Percentiles rank a stretch among this genome's conserved stretches.
phyloP scores from a whole-genome alignment of 805 yeast genomes.

The Kazachstania viticola region DNA sequence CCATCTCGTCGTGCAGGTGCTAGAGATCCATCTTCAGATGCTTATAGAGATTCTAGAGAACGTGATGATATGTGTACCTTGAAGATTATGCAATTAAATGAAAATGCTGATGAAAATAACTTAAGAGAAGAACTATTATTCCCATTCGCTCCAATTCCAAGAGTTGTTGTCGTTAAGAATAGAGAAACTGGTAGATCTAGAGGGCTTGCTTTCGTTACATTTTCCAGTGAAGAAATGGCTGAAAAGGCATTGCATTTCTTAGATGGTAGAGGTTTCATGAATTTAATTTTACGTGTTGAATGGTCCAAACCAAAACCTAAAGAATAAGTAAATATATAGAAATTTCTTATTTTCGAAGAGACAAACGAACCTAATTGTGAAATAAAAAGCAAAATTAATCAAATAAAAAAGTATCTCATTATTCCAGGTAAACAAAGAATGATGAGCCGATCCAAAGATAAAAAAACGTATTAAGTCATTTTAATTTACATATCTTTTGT shows the following conservation, averaged over 20 bases:
- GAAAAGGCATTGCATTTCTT: slow-evolving; percentile 62
- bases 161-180: slow-evolving; percentile 78
- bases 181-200: slow-evolving; percentile 88
- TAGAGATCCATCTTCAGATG: slow-evolving; percentile 31
- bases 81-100: slow-evolving; percentile 85
- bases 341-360: background rate
- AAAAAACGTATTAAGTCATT: background rate
- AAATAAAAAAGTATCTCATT: no score
- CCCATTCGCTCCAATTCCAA: slow-evolving; percentile 53
- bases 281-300: slow-evolving; percentile 62
- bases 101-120: slow-evolving; percentile 70
- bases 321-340: no score
- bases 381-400: no score
- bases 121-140: slow-evolving; percentile 61
- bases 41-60: slow-evolving; percentile 36
- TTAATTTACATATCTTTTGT: background rate
- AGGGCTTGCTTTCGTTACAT: slow-evolving; percentile 92
- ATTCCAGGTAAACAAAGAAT: no score
- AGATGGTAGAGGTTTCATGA: slow-evolving; percentile 88
- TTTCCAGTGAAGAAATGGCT: slow-evolving; percentile 56
- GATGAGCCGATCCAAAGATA: no score
- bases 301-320: slow-evolving; percentile 39
- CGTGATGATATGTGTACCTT: slow-evolving; percentile 82
- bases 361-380: background rate
- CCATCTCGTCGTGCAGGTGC: slow-evolving; percentile 39